These are phyloP conservation scores for Cucumis melo DNA, from an alignment of 306 rosid species.

Conservation along the genomic window DNA sequence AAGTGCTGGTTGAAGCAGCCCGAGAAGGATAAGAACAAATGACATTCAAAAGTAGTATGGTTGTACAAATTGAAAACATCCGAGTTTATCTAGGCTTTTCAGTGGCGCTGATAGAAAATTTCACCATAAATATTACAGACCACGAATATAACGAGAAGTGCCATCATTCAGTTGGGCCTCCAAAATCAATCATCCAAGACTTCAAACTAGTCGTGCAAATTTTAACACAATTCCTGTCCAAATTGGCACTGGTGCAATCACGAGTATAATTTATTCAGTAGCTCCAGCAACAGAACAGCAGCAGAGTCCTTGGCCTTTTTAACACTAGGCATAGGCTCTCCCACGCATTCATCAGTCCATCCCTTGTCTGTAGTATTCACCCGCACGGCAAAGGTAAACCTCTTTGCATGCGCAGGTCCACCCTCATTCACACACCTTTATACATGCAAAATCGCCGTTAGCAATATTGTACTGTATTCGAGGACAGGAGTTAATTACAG, in stretches of 20 bases:
- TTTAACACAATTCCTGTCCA: background rate
- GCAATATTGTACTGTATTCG: background rate
- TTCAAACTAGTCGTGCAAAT: background rate
- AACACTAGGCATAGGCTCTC: slow-evolving; percentile 99
- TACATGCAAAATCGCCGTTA: background rate
- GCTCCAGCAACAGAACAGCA: slow-evolving; percentile 84
- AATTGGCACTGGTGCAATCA: slow-evolving; percentile 15
- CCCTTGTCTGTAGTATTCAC: slow-evolving; percentile 84
- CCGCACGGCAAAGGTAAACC: slow-evolving; percentile 85
- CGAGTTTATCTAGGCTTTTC: background rate
- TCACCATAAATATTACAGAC: background rate
- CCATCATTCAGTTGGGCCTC: background rate
- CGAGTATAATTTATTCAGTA: slow-evolving; percentile 57
- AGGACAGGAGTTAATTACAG: background rate
- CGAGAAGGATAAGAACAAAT: background rate
- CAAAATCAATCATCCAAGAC: background rate
- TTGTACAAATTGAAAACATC: background rate
- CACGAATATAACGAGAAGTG: background rate
- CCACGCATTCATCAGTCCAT: slow-evolving; percentile 88
- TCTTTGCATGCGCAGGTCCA: slow-evolving; percentile 98
- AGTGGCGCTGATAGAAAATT: background rate
- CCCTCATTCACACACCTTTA: slow-evolving; percentile 89
- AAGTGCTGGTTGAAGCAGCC: background rate
- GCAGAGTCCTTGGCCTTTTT: slow-evolving; percentile 97
- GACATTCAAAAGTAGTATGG: background rate